Percentiles rank a stretch among this genome's conserved stretches.
Evolutionary conservation across 2,329 filamentous ascomycete genomes (phyloP).

Genomic region (Diplocarpon mali): DNA sequence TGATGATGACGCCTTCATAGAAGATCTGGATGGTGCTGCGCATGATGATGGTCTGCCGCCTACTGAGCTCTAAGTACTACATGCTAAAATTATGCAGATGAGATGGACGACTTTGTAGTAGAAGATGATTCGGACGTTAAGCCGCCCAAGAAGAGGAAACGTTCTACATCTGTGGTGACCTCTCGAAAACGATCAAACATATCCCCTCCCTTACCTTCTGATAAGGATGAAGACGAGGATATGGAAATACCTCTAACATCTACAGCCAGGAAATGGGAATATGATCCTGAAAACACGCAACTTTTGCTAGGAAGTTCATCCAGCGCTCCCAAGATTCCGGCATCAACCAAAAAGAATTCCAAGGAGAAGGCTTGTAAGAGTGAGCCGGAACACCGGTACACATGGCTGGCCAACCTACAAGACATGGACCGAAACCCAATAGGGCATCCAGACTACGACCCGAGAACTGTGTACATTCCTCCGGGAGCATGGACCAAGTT

Average conservation of each 20-base stretch:
- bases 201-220: constrained; percentile 35
- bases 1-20: constrained; percentile 57
- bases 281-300: constrained; percentile 48
- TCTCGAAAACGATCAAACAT: constrained; percentile 53
- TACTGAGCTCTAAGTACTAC: constrained; percentile 3
- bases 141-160: constrained; percentile 54
- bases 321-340: constrained; percentile 28
- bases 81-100: constrained; percentile 32
- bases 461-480: constrained; percentile 82
- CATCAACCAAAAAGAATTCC: constrained; percentile 26
- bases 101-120: constrained; percentile 80
- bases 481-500: constrained; percentile 70
- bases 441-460: constrained; percentile 81
- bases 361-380: constrained; percentile 63
- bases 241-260: constrained; percentile 50
- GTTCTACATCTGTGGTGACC: constrained; percentile 39
- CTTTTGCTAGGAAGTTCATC: constrained; percentile 37
- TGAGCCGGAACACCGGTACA: constrained; percentile 76
- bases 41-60: constrained; percentile 45
- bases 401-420: constrained; percentile 77
- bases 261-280: constrained; percentile 75
- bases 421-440: constrained; percentile 76
- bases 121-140: constrained; percentile 68
- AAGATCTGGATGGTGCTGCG: constrained; percentile 46
- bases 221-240: constrained; percentile 37